These are phyloP conservation scores for Alternaria sp. DNA, from an alignment of 2,329 filamentous ascomycete genomes.

Conservation along the genomic window DNA sequence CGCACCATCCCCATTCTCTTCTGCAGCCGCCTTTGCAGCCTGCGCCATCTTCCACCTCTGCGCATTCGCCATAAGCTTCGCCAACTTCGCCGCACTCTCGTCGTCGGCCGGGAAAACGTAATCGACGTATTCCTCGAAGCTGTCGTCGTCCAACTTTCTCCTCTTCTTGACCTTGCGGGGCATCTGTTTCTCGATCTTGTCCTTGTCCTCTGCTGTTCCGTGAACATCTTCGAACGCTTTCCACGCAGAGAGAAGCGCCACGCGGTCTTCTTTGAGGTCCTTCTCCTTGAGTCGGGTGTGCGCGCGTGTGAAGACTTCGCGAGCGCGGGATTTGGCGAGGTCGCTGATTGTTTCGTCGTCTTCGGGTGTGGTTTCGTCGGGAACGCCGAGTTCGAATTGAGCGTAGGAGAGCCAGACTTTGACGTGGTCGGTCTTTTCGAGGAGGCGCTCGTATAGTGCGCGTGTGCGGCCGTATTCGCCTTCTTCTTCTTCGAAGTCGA, in stretches of 20 bases:
- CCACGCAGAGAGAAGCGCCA: slow-evolving; percentile 90
- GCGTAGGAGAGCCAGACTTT: slow-evolving; percentile 99
- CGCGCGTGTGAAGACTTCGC: slow-evolving; percentile 83
- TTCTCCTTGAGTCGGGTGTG: slow-evolving; percentile 87
- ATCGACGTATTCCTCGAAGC: slow-evolving; percentile 95
- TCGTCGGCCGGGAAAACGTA: slow-evolving; percentile 98
- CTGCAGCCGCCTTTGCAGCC: slow-evolving; percentile 22
- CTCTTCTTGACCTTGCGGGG: slow-evolving; percentile 91
- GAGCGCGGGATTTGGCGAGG: slow-evolving; percentile 80
- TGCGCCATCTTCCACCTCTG: slow-evolving; percentile 80
- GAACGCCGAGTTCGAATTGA: slow-evolving; percentile 96
- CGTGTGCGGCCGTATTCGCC: slow-evolving; percentile 86
- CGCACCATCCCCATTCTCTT: slow-evolving; percentile 1
- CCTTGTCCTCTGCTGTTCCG: slow-evolving; percentile 75
- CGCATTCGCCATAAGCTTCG: slow-evolving; percentile 83
- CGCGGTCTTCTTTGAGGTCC: slow-evolving; percentile 91
- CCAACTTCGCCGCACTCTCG: slow-evolving; percentile 80
- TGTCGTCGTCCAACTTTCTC: slow-evolving; percentile 88
- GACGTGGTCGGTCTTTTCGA: slow-evolving; percentile 96
- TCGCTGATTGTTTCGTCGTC: slow-evolving; percentile 70
- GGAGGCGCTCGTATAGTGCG: slow-evolving; percentile 83
- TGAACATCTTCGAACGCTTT: slow-evolving; percentile 88
- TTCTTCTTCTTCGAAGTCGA: slow-evolving; percentile 97
- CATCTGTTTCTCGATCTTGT: slow-evolving; percentile 90
- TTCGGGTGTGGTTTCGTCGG: slow-evolving; percentile 69